These are phyloP conservation scores for Comarum palustre DNA, from an alignment of 306 rosid species.

Conservation along the genomic window DNA sequence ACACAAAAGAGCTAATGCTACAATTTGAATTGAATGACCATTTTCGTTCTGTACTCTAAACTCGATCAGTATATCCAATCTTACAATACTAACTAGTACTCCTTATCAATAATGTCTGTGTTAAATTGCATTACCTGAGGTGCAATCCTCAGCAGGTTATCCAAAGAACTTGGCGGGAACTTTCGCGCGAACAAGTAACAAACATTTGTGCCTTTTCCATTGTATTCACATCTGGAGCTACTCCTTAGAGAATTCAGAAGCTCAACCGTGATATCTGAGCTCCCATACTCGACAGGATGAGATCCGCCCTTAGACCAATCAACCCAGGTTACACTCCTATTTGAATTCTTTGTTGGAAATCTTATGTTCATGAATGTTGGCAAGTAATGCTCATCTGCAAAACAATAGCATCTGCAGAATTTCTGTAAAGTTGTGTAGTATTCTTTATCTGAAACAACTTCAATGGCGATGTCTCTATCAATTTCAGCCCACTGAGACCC, in stretches of 20 bases:
- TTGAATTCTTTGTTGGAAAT: conserved; percentile 1
- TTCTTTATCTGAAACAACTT: conserved; percentile 16
- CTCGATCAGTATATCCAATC: not conserved
- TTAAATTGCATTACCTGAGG: conserved; percentile 57
- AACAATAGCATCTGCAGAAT: conserved; percentile 20
- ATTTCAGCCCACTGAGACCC: conserved; percentile 34
- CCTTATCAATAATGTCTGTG: not conserved
- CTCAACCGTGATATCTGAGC: conserved; percentile 7
- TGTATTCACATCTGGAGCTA: conserved; percentile 3
- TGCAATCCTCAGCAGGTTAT: conserved; percentile 35
- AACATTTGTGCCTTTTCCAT: conserved; percentile 8
- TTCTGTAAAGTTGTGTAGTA: conserved; percentile 21
- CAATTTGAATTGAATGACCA: not conserved
- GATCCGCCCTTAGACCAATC: conserved; percentile 36
- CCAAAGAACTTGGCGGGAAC: conserved; percentile 22
- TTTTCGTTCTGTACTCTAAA: not conserved
- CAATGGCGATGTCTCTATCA: conserved; percentile 22
- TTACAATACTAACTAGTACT: not conserved
- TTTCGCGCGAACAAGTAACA: conserved; percentile 33
- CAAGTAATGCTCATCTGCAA: conserved; percentile 35
- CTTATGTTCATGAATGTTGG: conserved; percentile 25
- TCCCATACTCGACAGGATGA: conserved; percentile 20
- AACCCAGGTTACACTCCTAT: conserved; percentile 33
- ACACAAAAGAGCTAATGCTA: not conserved
- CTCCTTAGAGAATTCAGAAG: conserved; percentile 20